These are phyloP conservation scores for Penicillium tannophilum DNA, from an alignment of 495 filamentous ascomycete genomes.

Conservation along the genomic window DNA sequence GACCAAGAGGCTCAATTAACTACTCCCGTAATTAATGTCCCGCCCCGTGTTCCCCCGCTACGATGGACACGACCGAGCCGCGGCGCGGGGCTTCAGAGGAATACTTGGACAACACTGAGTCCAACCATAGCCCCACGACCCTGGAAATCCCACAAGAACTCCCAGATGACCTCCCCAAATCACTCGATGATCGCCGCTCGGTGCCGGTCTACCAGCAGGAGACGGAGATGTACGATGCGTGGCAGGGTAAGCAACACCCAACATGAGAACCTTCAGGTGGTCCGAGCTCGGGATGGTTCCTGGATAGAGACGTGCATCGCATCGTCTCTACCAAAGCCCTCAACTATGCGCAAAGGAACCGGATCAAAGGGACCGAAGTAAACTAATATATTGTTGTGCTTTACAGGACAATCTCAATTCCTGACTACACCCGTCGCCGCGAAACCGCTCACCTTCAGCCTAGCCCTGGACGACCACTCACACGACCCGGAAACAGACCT, in stretches of 20 bases:
- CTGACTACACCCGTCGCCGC: conserved; percentile 81
- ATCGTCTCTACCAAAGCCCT: neutral
- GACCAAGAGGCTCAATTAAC: conserved; percentile 3
- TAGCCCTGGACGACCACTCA: conserved; percentile 73
- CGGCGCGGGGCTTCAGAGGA: conserved; percentile 42
- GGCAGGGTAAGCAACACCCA: conserved; percentile 72
- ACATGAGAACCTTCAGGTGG: neutral
- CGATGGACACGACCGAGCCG: conserved; percentile 43
- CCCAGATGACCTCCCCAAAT: conserved; percentile 85
- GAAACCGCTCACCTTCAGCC: conserved; percentile 80
- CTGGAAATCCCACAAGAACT: conserved; percentile 50
- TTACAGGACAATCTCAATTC: conserved; percentile 88
- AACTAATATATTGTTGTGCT: conserved; percentile 2
- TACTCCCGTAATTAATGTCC: conserved; percentile 23
- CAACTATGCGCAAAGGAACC: neutral
- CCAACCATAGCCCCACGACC: conserved; percentile 24
- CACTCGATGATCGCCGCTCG: conserved; percentile 82
- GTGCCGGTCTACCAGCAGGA: conserved; percentile 61
- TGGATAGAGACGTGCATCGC: neutral
- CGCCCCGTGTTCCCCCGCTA: conserved; percentile 23
- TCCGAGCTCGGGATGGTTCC: conserved; percentile 7
- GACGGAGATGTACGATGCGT: conserved; percentile 98
- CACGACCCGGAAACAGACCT: conserved; percentile 46
- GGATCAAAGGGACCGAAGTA: neutral
- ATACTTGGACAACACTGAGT: conserved; percentile 24